Evolutionary conservation across 768 basidiomycete genomes (phyloP), one percentile per base, ranked within the genome.

Genomic region (Daedalea quercina): DNA sequence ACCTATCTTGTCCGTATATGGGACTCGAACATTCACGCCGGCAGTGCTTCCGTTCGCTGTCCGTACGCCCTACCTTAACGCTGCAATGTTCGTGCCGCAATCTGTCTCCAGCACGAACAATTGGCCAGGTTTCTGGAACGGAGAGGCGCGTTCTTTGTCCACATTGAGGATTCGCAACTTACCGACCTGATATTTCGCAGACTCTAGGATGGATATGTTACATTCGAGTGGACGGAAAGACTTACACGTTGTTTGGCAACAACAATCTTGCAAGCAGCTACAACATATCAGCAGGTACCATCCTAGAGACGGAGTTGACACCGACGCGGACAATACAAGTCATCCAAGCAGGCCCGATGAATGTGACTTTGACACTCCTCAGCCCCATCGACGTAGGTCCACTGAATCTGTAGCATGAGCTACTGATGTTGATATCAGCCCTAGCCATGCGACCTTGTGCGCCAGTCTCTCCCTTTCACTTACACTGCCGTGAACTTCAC

Each of bases 381-480:
- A 70, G 23, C 64, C 73, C 72, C 1, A 67, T 74, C 19, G 70
- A 70, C 60, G 70, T 71, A 44, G 22, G 60, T 24, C 20, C 31
- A 1, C 3, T 26, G 9, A 12, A 15, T 9, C 22, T 19, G 9
- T 33, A 28, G 20, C 23, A 28, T 17, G 19, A 8, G 19, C 7
- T 20, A 22, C 44, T 45, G 19, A 44, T 11, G 3, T 28, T 43
- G n/a, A 19, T 24, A 26, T 2, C 19, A 12, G 17, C 31, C 26
- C 7, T 19, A 72, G 69, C 70, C 71, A 0, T 58, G 60, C 12
- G 68, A 74, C 56, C 63, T 66, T 46, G 65, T 70, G 33, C 60
- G 60, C n/a, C 70, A 72, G 49, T 73, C 73, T 1, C 41, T 73
- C 2, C 71, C 73, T 8, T 72, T 73, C 57, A 66, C 71, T 7